Evolutionary conservation across 257 asterid species (phyloP).

Genomic region (Lantana camara): DNA sequence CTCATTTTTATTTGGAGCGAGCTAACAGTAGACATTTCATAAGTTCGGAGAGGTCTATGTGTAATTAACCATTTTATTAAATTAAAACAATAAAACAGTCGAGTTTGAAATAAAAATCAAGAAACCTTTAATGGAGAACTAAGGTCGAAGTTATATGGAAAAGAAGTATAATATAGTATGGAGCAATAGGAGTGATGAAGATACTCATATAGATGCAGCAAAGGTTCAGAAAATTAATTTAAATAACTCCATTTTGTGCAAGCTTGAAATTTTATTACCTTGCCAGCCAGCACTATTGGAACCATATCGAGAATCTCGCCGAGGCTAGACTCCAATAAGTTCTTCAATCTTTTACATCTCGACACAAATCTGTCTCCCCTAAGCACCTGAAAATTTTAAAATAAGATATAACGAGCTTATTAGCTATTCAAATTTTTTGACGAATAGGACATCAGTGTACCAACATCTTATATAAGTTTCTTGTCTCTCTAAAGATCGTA

Average conservation of each 20-base stretch:
- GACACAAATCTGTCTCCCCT: not conserved
- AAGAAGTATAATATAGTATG: not conserved
- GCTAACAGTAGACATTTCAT: too few species aligned
- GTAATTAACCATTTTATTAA: too few species aligned
- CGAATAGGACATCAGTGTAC: too few species aligned
- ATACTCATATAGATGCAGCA: not conserved
- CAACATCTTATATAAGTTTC: too few species aligned
- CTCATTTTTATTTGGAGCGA: too few species aligned
- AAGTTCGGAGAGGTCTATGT: too few species aligned
- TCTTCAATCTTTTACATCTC: not conserved
- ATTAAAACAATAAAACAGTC: too few species aligned
- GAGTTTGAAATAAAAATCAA: too few species aligned
- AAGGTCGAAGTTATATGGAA: not conserved
- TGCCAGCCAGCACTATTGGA: not conserved
- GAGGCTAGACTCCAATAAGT: not conserved
- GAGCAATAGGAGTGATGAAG: not conserved
- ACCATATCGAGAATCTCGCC: not conserved
- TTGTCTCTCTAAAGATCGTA: too few species aligned
- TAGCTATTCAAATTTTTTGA: too few species aligned
- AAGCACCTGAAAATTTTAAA: not conserved
- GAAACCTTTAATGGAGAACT: too few species aligned
- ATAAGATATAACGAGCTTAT: not conserved
- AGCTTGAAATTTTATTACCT: not conserved
- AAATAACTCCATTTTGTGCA: too few species aligned
- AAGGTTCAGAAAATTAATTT: not conserved